Base-by-base conservation (phyloP, 371 early-diverging fungal genomes). In the Mucor indicus region DNA sequence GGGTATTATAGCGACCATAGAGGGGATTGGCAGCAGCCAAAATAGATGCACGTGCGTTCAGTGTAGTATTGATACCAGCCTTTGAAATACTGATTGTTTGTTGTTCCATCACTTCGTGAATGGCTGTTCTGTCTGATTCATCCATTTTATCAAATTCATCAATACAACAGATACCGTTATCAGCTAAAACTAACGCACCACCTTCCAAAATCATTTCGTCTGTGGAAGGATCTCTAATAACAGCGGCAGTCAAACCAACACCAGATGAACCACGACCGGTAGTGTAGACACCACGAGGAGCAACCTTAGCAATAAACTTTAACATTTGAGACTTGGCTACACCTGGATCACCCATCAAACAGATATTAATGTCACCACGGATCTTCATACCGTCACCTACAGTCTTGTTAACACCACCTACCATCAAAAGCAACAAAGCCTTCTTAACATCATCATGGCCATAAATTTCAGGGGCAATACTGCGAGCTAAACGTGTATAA, bases 341-440 rank as follows among this genome's bases (percentile, higher is more conserved):
- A 69, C 98, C 98, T 47, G 99, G 99, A 73, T 98, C 96, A 60
- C 99, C 99, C 89, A 99, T 96, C 55, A 99, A 71, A 53, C 95
- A 91, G 20, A 99, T 72, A 69, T 99, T 98, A 60, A 99, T 86
- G 62, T 98, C 98, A 50, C 75, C 93, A 70, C 95, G 86, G 56
- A 93, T 92, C 64, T 88, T 89, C 89, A 93, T 93, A 25, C 94
- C 93, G 48, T 94, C 94, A n/a, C 80, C 79, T 31, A 88, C 86
- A 11, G 77, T 80, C 68, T 93, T 93, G 37, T 89, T 77, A 1
- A 86, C 89, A 19, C 96, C 96, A 29, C 96, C 96, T 32, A 98
- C 86, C 31, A 98, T 73, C 49, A 92, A 79, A 38, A 98, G 65
- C 44, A 97, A 66, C 41, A 99, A 64, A 0, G 90, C 91, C 58